Conservation (phyloP, 768 basidiomycete species). For the Hypsizygus marmoreus region DNA sequence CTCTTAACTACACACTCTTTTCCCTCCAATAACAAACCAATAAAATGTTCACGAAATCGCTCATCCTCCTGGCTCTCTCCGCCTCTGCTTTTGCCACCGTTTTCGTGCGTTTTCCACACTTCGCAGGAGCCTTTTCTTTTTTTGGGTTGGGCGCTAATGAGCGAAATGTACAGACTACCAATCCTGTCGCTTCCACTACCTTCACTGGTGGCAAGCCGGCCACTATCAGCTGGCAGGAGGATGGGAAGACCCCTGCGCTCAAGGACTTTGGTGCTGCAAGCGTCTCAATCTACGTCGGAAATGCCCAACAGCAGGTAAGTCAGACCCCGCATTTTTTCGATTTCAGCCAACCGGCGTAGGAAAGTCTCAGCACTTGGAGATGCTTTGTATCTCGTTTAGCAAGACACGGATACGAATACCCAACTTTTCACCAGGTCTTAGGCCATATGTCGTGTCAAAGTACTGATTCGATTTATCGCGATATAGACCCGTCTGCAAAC, state of each 20-base stretch:
- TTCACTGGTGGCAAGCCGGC: constrained; percentile 52
- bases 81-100: constrained; percentile 57
- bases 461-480: too few species aligned
- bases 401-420: too few species aligned
- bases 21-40: constrained; percentile 18
- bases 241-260: constrained; percentile 48
- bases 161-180: constrained; percentile 50
- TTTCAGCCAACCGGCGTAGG: too few species aligned
- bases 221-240: constrained; percentile 63
- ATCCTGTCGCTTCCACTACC: constrained; percentile 46
- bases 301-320: constrained; percentile 58
- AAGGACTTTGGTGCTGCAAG: constrained; percentile 49
- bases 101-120: constrained; percentile 45
- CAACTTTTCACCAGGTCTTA: too few species aligned
- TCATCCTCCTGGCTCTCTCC: constrained; percentile 53
- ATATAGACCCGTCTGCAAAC: constrained; percentile 59
- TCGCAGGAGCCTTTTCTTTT: too few species aligned
- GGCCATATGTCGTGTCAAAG: too few species aligned
- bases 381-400: too few species aligned
- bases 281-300: constrained; percentile 67
- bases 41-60: constrained; percentile 53
- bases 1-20: constrained; percentile 39
- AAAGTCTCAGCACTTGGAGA: too few species aligned
- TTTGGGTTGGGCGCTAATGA: too few species aligned
- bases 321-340: not conserved